phyloP scores from a whole-genome alignment of 1,139 yeast species.

The Geotrichum reessii region DNA sequence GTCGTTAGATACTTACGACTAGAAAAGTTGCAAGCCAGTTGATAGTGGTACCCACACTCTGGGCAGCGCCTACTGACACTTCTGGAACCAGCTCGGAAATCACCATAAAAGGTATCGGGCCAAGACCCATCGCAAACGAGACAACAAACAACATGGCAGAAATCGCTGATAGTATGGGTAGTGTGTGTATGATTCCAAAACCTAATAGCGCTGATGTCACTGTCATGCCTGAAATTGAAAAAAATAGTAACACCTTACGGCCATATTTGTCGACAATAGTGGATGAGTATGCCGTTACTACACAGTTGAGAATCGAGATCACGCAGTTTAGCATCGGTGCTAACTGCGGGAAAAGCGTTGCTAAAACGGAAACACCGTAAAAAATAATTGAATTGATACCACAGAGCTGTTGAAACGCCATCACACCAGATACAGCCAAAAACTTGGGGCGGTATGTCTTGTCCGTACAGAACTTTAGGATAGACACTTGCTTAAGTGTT shows the following conservation, averaged over 20 bases:
- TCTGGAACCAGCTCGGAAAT: slow-evolving; percentile 85
- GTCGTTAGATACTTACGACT: slow-evolving; percentile 8
- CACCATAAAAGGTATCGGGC: slow-evolving; percentile 88
- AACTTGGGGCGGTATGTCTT: slow-evolving; percentile 48
- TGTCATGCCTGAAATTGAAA: slow-evolving; percentile 66
- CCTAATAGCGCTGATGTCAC: slow-evolving; percentile 59
- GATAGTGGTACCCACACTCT: slow-evolving; percentile 84
- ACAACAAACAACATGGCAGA: slow-evolving; percentile 72
- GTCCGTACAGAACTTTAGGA: slow-evolving; percentile 7
- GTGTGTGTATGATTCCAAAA: slow-evolving; percentile 51
- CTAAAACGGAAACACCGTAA: slow-evolving; percentile 81
- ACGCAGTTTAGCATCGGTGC: slow-evolving; percentile 68
- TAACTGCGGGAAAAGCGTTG: slow-evolving; percentile 59
- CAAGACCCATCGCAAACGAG: slow-evolving; percentile 84
- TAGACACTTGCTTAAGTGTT: background rate
- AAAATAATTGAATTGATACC: slow-evolving; percentile 90
- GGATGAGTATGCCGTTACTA: slow-evolving; percentile 68
- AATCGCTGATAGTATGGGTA: slow-evolving; percentile 51
- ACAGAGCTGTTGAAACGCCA: slow-evolving; percentile 85
- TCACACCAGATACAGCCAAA: slow-evolving; percentile 62
- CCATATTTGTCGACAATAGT: slow-evolving; percentile 72
- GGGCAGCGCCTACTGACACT: slow-evolving; percentile 78
- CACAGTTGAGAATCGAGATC: slow-evolving; percentile 66
- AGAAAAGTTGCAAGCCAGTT: slow-evolving; percentile 88
- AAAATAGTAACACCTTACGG: slow-evolving; percentile 62